A percentile compares a stretch with the other conserved stretches of the same genome.
phyloP scores from a whole-genome alignment of 1,284 basidiomycete genomes.

The Microbotryomycetes sp. region DNA sequence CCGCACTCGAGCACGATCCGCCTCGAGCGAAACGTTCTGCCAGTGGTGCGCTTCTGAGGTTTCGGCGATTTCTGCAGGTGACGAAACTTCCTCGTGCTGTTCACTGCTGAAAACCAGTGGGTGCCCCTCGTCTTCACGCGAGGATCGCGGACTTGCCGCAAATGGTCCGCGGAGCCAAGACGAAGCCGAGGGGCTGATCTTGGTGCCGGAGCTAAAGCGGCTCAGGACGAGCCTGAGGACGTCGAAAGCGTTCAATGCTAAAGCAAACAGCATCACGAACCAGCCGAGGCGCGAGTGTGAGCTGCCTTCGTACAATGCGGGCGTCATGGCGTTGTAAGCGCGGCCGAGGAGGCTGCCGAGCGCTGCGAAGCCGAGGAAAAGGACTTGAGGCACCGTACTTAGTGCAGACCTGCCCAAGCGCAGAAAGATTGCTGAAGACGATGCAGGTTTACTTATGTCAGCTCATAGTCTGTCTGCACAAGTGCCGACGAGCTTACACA shows the following conservation, averaged over 20 bases:
- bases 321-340: constrained; percentile 57
- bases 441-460: neutral
- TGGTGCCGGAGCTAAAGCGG: constrained; percentile 24
- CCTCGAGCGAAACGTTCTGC: constrained; percentile 10
- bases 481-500: constrained; percentile 50
- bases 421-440: constrained; percentile 57
- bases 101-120: neutral
- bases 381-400: constrained; percentile 51
- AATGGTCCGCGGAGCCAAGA: neutral
- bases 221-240: constrained; percentile 42
- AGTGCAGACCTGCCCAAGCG: constrained; percentile 61
- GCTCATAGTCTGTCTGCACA: neutral
- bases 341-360: constrained; percentile 58
- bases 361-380: constrained; percentile 52
- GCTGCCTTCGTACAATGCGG: constrained; percentile 62
- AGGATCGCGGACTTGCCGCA: constrained; percentile 9
- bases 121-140: constrained; percentile 35
- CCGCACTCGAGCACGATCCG: constrained; percentile 17
- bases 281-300: constrained; percentile 60
- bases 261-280: constrained; percentile 51
- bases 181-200: too few relatives aligned
- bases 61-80: constrained; percentile 12
- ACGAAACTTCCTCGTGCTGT: neutral
- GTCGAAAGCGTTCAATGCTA: constrained; percentile 55
- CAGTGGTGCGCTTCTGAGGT: constrained; percentile 3